Percentiles rank a stretch among this genome's conserved stretches.
phyloP scores from a whole-genome alignment of 2,329 filamentous ascomycete species.

The Cercospora berteroae region DNA sequence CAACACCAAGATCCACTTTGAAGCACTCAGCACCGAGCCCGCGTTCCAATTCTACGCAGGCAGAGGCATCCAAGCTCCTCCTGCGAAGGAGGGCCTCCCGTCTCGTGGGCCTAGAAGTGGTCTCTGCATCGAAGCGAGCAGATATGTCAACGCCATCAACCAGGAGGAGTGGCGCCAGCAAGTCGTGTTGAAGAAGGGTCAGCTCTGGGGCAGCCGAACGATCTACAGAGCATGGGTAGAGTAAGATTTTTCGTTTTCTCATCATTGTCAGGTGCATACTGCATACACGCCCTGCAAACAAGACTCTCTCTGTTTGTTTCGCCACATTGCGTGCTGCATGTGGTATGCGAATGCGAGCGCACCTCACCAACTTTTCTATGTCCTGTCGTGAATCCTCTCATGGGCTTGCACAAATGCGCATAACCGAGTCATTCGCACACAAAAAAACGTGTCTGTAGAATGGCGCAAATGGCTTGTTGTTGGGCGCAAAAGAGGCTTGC shows the following conservation, averaged over 20 bases:
- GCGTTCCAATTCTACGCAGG: constrained; percentile 98
- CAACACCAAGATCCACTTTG: constrained; percentile 71
- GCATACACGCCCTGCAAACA: background rate
- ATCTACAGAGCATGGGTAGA: constrained; percentile 85
- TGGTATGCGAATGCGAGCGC: background rate
- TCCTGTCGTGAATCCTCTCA: background rate
- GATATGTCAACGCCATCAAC: constrained; percentile 87
- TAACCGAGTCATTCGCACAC: background rate
- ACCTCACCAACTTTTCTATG: background rate
- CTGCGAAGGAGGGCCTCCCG: constrained; percentile 53
- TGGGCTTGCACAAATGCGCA: background rate
- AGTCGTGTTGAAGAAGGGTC: constrained; percentile 78
- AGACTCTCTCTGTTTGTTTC: background rate
- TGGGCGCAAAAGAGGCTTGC: background rate
- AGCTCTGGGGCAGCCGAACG: constrained; percentile 75
- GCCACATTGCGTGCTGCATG: background rate
- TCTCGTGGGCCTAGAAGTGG: constrained; percentile 68
- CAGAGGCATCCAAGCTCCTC: constrained; percentile 75
- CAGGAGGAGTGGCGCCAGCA: constrained; percentile 74
- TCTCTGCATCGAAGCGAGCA: constrained; percentile 88
- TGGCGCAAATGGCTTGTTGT: constrained; percentile 7
- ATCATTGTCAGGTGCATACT: background rate
- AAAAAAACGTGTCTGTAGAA: background rate
- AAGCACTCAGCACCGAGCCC: constrained; percentile 87
- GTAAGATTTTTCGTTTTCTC: constrained; percentile 8